Conservation (phyloP, 2,329 filamentous ascomycete genomes). For the Claviceps maximensis region DNA sequence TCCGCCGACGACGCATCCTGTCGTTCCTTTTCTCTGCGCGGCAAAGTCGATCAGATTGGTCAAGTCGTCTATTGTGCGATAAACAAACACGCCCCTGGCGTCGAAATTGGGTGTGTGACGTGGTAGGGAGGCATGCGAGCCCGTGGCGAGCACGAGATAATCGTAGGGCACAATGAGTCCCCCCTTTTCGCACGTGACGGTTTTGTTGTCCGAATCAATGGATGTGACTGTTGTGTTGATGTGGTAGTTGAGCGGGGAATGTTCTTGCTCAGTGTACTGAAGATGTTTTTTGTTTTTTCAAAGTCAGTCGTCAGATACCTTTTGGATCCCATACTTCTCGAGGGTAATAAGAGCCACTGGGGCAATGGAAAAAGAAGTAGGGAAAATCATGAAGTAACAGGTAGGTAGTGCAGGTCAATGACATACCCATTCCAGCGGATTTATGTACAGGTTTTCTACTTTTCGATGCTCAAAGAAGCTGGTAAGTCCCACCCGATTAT, state of each 20-base stretch:
- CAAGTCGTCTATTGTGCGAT: constrained; percentile 73
- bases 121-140: constrained; percentile 69
- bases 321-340: not conserved
- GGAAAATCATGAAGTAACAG: not conserved
- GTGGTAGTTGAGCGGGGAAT: constrained; percentile 59
- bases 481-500: constrained; percentile 81
- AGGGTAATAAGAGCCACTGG: not conserved
- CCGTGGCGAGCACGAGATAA: constrained; percentile 70
- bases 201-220: constrained; percentile 50
- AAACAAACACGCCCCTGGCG: constrained; percentile 76
- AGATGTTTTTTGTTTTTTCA: not conserved
- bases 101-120: constrained; percentile 61
- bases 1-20: constrained; percentile 69
- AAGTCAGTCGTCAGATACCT: not conserved
- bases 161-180: constrained; percentile 63
- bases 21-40: constrained; percentile 49
- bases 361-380: not conserved
- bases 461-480: constrained; percentile 79
- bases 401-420: not conserved
- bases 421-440: constrained; percentile 66
- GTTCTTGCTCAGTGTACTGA: constrained; percentile 53
- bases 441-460: constrained; percentile 79
- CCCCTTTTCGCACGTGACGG: constrained; percentile 59
- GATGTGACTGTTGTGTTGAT: constrained; percentile 58
- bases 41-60: constrained; percentile 65